These are phyloP conservation scores for Claviceps lovelessii DNA, from an alignment of 2,329 filamentous ascomycete genomes.

Conservation along the genomic window DNA sequence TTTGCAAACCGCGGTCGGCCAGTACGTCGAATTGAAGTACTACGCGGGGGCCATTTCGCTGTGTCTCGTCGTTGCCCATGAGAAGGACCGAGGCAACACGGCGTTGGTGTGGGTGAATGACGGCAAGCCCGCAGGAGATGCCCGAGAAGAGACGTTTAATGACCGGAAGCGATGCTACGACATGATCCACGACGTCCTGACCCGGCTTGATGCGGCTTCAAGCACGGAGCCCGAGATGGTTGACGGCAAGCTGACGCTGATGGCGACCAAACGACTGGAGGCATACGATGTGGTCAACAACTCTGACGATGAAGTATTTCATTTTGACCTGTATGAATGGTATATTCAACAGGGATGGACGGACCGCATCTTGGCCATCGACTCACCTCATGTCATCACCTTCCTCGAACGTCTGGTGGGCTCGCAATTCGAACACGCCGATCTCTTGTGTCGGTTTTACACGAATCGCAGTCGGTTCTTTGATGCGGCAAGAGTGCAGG, in stretches of 20 bases:
- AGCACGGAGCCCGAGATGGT: slow-evolving; percentile 54
- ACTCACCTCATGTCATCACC: slow-evolving; percentile 71
- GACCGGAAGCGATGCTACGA: slow-evolving; percentile 69
- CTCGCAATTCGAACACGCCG: slow-evolving; percentile 62
- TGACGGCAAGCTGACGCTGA: slow-evolving; percentile 64
- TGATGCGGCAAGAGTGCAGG: slow-evolving; percentile 76
- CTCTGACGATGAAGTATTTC: slow-evolving; percentile 85
- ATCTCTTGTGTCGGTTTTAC: slow-evolving; percentile 87
- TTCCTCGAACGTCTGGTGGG: slow-evolving; percentile 68
- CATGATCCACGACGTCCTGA: slow-evolving; percentile 71
- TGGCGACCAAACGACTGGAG: slow-evolving; percentile 67
- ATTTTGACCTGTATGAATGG: slow-evolving; percentile 96
- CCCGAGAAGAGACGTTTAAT: slow-evolving; percentile 51
- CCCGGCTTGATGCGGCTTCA: slow-evolving; percentile 59
- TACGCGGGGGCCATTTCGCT: slow-evolving; percentile 88
- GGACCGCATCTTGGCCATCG: slow-evolving; percentile 70
- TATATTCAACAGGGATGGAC: slow-evolving; percentile 76
- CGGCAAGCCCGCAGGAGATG: slow-evolving; percentile 56
- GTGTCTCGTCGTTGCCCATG: slow-evolving; percentile 66
- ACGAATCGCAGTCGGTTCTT: slow-evolving; percentile 72
- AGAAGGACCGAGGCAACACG: slow-evolving; percentile 74
- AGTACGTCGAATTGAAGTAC: slow-evolving; percentile 72
- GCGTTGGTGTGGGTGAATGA: slow-evolving; percentile 82
- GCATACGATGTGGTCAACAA: slow-evolving; percentile 82
- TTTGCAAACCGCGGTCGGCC: slow-evolving; percentile 59